Evolutionary conservation across 768 basidiomycete genomes (phyloP).

Genomic region (Amanita exitialis): DNA sequence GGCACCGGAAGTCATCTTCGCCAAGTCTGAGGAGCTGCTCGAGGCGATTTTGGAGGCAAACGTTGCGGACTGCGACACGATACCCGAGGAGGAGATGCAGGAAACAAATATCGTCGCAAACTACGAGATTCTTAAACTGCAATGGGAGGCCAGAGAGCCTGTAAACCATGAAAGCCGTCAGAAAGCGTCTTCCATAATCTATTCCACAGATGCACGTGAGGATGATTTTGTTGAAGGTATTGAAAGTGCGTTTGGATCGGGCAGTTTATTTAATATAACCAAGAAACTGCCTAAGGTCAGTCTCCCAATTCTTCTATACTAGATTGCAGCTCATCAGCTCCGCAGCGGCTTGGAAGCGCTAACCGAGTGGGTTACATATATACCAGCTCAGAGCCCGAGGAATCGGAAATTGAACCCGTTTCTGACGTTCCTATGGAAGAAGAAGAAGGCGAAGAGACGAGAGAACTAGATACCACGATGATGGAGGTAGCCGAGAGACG

Average conservation of each 20-base stretch:
- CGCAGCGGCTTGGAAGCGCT: neutral
- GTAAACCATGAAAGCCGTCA: neutral
- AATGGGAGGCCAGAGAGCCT: neutral
- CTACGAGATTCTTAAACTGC: neutral
- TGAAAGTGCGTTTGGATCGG: slow-evolving; percentile 2
- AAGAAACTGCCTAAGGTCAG: neutral
- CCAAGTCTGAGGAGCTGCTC: neutral
- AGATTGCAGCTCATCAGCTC: neutral
- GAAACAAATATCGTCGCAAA: neutral
- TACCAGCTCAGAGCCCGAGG: slow-evolving; percentile 4
- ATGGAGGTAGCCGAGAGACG: neutral
- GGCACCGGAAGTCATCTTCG: neutral
- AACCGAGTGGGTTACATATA: neutral
- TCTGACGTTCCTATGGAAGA: neutral
- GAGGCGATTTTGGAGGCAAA: neutral
- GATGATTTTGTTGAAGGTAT: slow-evolving; percentile 1
- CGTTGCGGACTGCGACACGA: neutral
- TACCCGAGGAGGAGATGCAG: neutral
- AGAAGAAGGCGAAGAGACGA: neutral
- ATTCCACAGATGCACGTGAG: neutral
- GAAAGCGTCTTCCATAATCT: neutral
- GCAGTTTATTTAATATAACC: neutral
- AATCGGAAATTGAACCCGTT: neutral
- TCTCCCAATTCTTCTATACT: neutral
- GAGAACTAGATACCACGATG: neutral